A percentile compares a stretch with the other conserved stretches of the same genome.
Evolutionary conservation across 306 rosid genomes (phyloP).

Genomic region (Cucumis sativus): DNA sequence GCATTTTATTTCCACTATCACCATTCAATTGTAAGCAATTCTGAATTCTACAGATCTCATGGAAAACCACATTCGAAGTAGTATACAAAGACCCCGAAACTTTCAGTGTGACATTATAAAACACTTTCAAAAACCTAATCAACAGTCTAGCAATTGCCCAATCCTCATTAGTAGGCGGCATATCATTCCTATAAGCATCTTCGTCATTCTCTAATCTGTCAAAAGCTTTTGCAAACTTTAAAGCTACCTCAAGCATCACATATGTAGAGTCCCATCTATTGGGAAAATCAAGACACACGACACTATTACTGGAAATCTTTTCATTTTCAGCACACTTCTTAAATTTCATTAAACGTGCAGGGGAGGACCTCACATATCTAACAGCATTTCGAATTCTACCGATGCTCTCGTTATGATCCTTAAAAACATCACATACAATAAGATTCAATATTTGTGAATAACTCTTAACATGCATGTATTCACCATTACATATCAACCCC

Average conservation of each 20-base stretch:
- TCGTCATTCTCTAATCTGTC: not conserved
- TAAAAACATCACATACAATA: not conserved
- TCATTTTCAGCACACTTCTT: not conserved
- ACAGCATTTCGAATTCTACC: not conserved
- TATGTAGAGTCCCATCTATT: not conserved
- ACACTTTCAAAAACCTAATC: too few relatives aligned
- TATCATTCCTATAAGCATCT: not conserved
- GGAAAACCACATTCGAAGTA: not conserved
- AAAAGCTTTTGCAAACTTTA: not conserved
- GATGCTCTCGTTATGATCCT: not conserved
- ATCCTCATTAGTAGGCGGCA: not conserved
- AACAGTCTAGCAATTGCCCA: not conserved
- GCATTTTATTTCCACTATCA: not conserved
- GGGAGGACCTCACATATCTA: not conserved
- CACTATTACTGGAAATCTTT: not conserved
- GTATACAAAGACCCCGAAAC: too few relatives aligned
- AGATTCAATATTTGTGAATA: not conserved
- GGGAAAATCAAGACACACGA: not conserved
- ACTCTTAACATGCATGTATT: not conserved
- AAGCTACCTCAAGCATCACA: not conserved
- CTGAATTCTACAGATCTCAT: too few relatives aligned
- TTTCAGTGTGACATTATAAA: too few relatives aligned
- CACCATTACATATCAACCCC: not conserved
- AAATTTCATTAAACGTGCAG: not conserved
- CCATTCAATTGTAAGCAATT: not conserved